Evolutionary conservation across 805 yeast species (phyloP).

Genomic region (Saturnispora serradocipensis): DNA sequence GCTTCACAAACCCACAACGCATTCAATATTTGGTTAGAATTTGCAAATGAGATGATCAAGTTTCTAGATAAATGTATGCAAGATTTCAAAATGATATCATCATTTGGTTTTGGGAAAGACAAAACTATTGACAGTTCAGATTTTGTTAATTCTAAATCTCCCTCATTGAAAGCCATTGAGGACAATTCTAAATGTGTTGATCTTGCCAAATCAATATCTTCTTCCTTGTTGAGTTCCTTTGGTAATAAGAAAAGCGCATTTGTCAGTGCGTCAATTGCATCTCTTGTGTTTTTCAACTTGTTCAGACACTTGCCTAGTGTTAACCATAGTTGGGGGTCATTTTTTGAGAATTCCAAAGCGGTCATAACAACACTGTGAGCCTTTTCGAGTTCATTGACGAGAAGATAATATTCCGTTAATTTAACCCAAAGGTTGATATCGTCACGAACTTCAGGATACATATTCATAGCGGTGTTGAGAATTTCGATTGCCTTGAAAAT

Average conservation of each 20-base stretch:
- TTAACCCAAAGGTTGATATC: slow-evolving; percentile 38
- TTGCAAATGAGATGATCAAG: slow-evolving; percentile 38
- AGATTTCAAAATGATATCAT: not conserved
- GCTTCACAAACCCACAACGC: slow-evolving; percentile 43
- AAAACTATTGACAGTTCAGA: slow-evolving; percentile 42
- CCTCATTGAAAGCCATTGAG: slow-evolving; percentile 42
- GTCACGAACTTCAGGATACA: slow-evolving; percentile 30
- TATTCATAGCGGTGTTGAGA: slow-evolving; percentile 31
- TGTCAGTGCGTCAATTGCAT: slow-evolving; percentile 40
- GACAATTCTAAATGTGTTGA: slow-evolving; percentile 49
- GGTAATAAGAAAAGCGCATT: slow-evolving; percentile 37
- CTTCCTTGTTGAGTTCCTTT: slow-evolving; percentile 25
- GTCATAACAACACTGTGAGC: slow-evolving; percentile 32
- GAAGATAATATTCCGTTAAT: slow-evolving; percentile 42
- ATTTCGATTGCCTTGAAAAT: slow-evolving; percentile 31
- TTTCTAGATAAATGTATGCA: slow-evolving; percentile 39
- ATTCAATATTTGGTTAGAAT: slow-evolving; percentile 40
- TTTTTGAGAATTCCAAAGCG: slow-evolving; percentile 17
- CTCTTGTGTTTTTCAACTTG: slow-evolving; percentile 33
- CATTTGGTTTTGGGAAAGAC: slow-evolving; percentile 37
- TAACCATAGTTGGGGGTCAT: slow-evolving; percentile 38
- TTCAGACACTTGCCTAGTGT: slow-evolving; percentile 41
- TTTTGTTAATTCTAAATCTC: slow-evolving; percentile 40
- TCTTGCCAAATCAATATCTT: slow-evolving; percentile 37
- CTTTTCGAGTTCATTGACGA: slow-evolving; percentile 39